Evolutionary conservation across 2,329 filamentous ascomycete species (phyloP), one percentile per base, ranked within the genome.

Genomic region (Cyphellophora europaea): DNA sequence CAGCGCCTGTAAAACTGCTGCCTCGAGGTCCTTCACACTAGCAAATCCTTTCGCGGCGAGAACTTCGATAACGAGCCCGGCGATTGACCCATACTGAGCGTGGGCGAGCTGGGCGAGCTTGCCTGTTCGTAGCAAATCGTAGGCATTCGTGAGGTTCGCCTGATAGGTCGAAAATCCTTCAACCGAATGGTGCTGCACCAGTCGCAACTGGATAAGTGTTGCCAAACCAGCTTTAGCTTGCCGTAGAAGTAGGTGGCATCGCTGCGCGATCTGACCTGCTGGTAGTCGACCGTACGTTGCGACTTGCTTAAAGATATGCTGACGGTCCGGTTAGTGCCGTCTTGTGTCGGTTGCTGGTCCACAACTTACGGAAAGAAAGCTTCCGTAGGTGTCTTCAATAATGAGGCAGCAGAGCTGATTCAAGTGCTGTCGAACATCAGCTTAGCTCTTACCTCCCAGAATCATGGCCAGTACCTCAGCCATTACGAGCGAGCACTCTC

Each of bases 381-480:
- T 84, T 55, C 91, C 91, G 59, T 91, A 89, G 40, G 84, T 72
- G 57, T 95, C 87, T 55, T 87, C 79, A 45, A 96, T 80, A 44
- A 95, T 73, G 56, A 93, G 77, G 66, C 80, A 75, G 68, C 86
- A 94, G 55, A 96, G 83, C 74, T 95, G 85, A 53, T 82, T 77
- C 49, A 82, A 72, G 57, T 48, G n/a, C n/a, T n/a, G n/a, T n/a
- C n/a, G n/a, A n/a, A n/a, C n/a, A n/a, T n/a, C n/a, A n/a, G n/a
- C n/a, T n/a, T n/a, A n/a, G n/a, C n/a, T n/a, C n/a, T n/a, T n/a
- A n/a, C n/a, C n/a, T n/a, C n/a, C n/a, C n/a, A n/a, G n/a, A n/a
- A n/a, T n/a, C n/a, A n/a, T n/a, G n/a, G n/a, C n/a, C n/a, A n/a
- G n/a, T n/a, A n/a, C n/a, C n/a, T n/a, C n/a, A n/a, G n/a, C n/a